A percentile compares a stretch with the other conserved stretches of the same genome.
Conservation (phyloP, 805 yeast genomes). For the Saccharomycopsis malanga region DNA sequence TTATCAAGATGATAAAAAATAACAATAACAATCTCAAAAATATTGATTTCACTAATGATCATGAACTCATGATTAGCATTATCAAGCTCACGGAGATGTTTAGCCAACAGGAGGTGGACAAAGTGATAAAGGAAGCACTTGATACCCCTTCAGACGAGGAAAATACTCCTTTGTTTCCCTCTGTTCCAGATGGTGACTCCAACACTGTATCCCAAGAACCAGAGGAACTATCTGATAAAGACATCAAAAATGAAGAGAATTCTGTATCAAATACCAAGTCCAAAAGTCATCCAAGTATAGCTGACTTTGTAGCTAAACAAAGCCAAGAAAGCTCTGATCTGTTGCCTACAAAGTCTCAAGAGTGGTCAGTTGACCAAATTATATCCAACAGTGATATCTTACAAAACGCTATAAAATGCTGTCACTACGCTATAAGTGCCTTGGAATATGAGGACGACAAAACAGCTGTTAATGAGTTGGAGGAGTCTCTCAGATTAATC, state of each 20-base stretch:
- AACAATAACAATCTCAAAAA: neutral
- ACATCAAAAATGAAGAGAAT: neutral
- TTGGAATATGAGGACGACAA: slow-evolving; percentile 65
- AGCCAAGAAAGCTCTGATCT: neutral
- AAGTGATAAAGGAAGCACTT: neutral
- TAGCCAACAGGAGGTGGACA: neutral
- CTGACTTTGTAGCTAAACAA: neutral
- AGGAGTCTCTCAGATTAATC: neutral
- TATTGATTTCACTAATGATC: neutral
- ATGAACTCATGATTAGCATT: neutral
- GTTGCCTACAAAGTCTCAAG: neutral
- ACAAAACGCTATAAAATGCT: slow-evolving; percentile 1
- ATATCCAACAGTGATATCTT: slow-evolving; percentile 2
- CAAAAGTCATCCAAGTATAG: no score
- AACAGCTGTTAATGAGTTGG: slow-evolving; percentile 58
- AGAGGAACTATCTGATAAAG: neutral
- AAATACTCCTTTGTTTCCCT: neutral
- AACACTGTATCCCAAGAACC: neutral
- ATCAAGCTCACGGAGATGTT: neutral
- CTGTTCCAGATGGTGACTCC: neutral
- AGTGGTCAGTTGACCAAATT: slow-evolving; percentile 1
- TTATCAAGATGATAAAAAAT: slow-evolving; percentile 2
- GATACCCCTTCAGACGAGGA: neutral
- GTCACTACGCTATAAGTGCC: slow-evolving; percentile 67
- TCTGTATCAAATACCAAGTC: neutral